Evolutionary conservation across 192 early-diverging fungal genomes (phyloP).

Genomic region (Coemansia sp.): DNA sequence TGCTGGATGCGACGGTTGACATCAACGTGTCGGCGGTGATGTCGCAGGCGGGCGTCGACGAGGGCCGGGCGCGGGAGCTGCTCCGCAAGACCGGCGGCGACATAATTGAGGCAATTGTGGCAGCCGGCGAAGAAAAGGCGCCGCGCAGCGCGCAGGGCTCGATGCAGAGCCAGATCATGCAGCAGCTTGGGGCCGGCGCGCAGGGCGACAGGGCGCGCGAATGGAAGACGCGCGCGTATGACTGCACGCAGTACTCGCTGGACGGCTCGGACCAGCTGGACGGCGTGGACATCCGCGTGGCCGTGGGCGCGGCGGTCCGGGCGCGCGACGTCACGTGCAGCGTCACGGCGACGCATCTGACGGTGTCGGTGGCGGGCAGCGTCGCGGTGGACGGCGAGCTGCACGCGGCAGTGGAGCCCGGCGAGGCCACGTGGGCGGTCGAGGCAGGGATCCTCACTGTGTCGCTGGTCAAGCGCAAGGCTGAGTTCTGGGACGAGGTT

Average conservation of each 20-base stretch:
- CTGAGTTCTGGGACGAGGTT: slow-evolving; percentile 31
- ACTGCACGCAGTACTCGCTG: slow-evolving; percentile 33
- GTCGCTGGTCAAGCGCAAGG: slow-evolving; percentile 29
- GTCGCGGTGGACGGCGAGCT: slow-evolving; percentile 35
- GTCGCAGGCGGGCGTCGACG: slow-evolving; percentile 57
- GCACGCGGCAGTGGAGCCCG: slow-evolving; percentile 14
- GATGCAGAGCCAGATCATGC: slow-evolving; percentile 31
- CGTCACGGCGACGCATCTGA: slow-evolving; percentile 21
- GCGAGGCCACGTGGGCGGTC: slow-evolving; percentile 35
- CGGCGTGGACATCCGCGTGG: slow-evolving; percentile 36
- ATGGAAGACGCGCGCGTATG: slow-evolving; percentile 42
- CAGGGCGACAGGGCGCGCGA: slow-evolving; percentile 4
- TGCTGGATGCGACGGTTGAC: slow-evolving; percentile 14
- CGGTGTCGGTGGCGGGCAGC: slow-evolving; percentile 12
- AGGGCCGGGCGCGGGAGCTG: slow-evolving; percentile 56
- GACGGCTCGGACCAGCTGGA: slow-evolving; percentile 24
- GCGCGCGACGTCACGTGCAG: slow-evolving; percentile 21
- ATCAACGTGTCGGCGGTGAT: slow-evolving; percentile 57
- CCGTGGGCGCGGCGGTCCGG: slow-evolving; percentile 10
- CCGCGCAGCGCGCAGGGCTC: slow-evolving; percentile 1
- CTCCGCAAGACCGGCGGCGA: slow-evolving; percentile 55
- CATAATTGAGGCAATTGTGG: slow-evolving; percentile 61
- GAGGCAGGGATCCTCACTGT: slow-evolving; percentile 26
- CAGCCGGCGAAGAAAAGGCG: slow-evolving; percentile 6
- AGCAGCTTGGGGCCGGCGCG: slow-evolving; percentile 27